Evolutionary conservation across 352 stramenopile species (phyloP), one percentile per base, ranked within the genome.

Genomic region (Globisporangium abappressorium): DNA sequence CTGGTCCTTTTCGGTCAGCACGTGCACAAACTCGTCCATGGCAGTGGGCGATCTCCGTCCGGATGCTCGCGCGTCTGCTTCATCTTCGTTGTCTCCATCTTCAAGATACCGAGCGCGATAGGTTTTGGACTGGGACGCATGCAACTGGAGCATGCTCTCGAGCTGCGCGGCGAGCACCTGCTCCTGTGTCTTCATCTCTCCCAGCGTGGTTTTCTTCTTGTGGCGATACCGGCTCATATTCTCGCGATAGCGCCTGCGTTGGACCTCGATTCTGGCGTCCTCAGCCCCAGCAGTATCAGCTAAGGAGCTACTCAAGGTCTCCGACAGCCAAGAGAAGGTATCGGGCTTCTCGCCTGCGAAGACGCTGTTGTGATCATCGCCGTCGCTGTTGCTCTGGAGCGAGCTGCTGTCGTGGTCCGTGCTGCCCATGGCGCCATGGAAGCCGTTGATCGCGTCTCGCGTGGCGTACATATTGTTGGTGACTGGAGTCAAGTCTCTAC

Each of bases 131-230:
- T 57, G 59, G 7, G 59, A 43, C 26, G 26, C 41, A 3, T 64
- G 59, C 8, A 64, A 20, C 20, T 14, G 18, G 12, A 64, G 26
- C 59, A 64, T 51, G 28, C 36, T 63, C 49, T 80, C 67, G 26
- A 82, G 61, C 14, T 65, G 57, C 38, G 70, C 59, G 30, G 77
- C 72, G 20, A 82, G 73, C 62, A 74, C 62, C 7, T 65, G 59
- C 56, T 80, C 65, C 49, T 66, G 65, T 9, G 38, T 70, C 20
- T 67, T 72, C 68, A 82, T 70, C 60, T 80, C 70, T 3, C 58
- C 63, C 49, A 78, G 73, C 69, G 75, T 66, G 49, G 73, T 73
- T 62, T 82, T 82, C 73, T 79, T 82, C 71, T 82, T 82, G 47
- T 64, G 70, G 7, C 75, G 68, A 62, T 80, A 82, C 54, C 77